A percentile compares a stretch with the other conserved stretches of the same genome.
phyloP scores from a whole-genome alignment of 2,329 filamentous ascomycete genomes.

The Paracoccidioides brasiliensis region DNA sequence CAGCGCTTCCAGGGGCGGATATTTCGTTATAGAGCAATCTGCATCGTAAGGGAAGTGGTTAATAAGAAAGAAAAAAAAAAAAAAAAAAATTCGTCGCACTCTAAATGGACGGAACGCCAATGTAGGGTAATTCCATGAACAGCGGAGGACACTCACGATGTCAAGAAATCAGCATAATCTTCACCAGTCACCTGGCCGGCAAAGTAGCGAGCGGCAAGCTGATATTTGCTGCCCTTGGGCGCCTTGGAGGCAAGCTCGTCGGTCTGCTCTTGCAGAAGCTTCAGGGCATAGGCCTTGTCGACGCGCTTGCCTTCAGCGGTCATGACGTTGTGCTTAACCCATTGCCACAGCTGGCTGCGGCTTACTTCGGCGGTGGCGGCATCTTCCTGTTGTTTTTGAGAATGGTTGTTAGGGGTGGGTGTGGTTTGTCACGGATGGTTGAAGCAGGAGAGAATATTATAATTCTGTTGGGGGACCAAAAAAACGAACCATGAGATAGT shows the following conservation, averaged over 20 bases:
- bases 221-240: slow-evolving; percentile 80
- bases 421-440: background rate
- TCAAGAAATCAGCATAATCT: slow-evolving; percentile 95
- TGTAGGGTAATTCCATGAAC: slow-evolving; percentile 1
- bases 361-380: slow-evolving; percentile 94
- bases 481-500: slow-evolving; percentile 66
- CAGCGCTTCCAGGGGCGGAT: slow-evolving; percentile 53
- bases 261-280: slow-evolving; percentile 74
- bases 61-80: slow-evolving; percentile 9
- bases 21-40: slow-evolving; percentile 83
- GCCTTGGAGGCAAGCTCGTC: slow-evolving; percentile 61
- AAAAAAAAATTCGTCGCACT: slow-evolving; percentile 3
- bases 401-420: background rate
- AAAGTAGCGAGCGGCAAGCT: slow-evolving; percentile 85
- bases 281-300: slow-evolving; percentile 81
- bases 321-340: slow-evolving; percentile 60
- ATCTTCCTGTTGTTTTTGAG: slow-evolving; percentile 47
- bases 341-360: slow-evolving; percentile 92
- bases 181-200: slow-evolving; percentile 86
- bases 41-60: slow-evolving; percentile 11
- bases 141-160: slow-evolving; percentile 44
- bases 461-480: background rate
- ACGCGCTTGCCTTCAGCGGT: slow-evolving; percentile 84
- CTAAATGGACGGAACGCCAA: slow-evolving; percentile 4
- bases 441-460: background rate